These are phyloP conservation scores for Paramecium octaurelia DNA, from an alignment of 73 alveolate species.

Conservation along the genomic window DNA sequence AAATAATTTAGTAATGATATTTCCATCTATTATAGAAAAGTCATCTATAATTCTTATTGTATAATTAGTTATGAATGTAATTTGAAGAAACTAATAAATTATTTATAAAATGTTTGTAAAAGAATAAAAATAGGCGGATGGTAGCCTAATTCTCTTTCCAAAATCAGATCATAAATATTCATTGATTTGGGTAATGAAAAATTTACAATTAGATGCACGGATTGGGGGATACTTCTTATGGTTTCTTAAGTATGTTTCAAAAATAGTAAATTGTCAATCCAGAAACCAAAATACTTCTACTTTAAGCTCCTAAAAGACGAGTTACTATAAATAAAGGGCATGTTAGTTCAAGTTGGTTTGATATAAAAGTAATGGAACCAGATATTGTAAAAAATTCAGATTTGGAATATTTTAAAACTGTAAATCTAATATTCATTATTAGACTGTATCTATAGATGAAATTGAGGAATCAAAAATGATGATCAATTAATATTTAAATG, in stretches of 20 bases:
- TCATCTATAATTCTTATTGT: too few species aligned
- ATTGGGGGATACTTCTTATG: constrained; percentile 82
- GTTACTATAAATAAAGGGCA: constrained; percentile 71
- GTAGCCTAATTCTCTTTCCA: neutral
- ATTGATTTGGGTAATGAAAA: constrained; percentile 64
- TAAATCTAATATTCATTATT: neutral
- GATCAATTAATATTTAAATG: neutral
- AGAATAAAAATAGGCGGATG: neutral
- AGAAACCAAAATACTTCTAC: constrained; percentile 76
- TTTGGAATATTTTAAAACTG: neutral
- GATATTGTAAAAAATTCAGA: neutral
- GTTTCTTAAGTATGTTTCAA: constrained; percentile 81
- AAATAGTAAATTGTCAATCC: neutral
- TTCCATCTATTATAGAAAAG: too few species aligned
- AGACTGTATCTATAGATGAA: neutral
- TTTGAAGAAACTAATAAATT: too few species aligned
- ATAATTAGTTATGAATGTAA: too few species aligned
- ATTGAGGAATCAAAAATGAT: constrained; percentile 1
- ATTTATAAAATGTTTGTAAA: too few species aligned
- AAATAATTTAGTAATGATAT: too few species aligned
- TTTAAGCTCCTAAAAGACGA: constrained; percentile 81
- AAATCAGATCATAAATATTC: constrained; percentile 70
- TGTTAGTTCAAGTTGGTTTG: constrained; percentile 87
- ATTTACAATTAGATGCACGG: constrained; percentile 82
- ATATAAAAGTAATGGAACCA: constrained; percentile 54